Conservation (phyloP, 2,329 filamentous ascomycete species). For the Tolypocladium tropicale region DNA sequence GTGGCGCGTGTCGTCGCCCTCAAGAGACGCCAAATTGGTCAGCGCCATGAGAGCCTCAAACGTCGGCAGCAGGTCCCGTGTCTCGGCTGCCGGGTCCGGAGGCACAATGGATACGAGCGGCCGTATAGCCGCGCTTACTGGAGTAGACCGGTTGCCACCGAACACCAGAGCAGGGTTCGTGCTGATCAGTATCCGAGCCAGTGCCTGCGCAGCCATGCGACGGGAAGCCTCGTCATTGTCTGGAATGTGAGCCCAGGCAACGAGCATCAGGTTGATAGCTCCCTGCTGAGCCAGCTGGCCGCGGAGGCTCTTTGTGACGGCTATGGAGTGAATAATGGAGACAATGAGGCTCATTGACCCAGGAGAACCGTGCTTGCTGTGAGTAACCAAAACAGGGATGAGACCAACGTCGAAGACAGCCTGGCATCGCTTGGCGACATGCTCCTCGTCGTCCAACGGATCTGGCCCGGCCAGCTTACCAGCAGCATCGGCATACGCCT, state of each 20-base stretch:
- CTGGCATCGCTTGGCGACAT: slow-evolving; percentile 66
- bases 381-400: slow-evolving; percentile 65
- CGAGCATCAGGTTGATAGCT: slow-evolving; percentile 75
- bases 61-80: slow-evolving; percentile 71
- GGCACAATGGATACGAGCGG: slow-evolving; percentile 68
- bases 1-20: slow-evolving; percentile 53
- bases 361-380: slow-evolving; percentile 61
- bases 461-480: slow-evolving; percentile 54
- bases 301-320: slow-evolving; percentile 62
- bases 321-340: slow-evolving; percentile 67
- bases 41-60: slow-evolving; percentile 89
- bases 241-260: slow-evolving; percentile 53
- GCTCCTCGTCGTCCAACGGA: slow-evolving; percentile 63
- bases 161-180: slow-evolving; percentile 81
- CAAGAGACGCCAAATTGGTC: slow-evolving; percentile 82
- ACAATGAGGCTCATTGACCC: slow-evolving; percentile 63
- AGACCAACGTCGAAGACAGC: slow-evolving; percentile 69
- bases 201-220: slow-evolving; percentile 63
- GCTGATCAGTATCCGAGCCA: slow-evolving; percentile 78
- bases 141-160: slow-evolving; percentile 60
- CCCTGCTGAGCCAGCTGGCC: slow-evolving; percentile 85
- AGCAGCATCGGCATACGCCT: slow-evolving; percentile 83
- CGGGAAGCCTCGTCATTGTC: slow-evolving; percentile 35
- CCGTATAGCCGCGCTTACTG: slow-evolving; percentile 70
- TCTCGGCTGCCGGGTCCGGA: slow-evolving; percentile 50